Conservation (phyloP, 192 early-diverging fungal genomes). For the Backusella tarrabulga region DNA sequence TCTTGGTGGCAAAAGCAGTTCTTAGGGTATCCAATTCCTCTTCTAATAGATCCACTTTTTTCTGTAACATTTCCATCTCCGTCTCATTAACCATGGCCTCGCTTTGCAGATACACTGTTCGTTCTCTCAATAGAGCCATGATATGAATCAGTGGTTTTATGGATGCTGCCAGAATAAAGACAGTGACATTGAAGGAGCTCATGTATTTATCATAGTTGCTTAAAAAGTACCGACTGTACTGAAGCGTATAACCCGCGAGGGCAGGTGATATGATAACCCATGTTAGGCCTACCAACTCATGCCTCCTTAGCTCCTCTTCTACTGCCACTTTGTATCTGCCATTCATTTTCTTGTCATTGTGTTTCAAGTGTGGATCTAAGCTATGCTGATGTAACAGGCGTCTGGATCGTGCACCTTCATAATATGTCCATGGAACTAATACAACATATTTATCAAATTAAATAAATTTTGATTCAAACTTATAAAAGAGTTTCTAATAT, state of each 20-base stretch:
- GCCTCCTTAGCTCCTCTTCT: constrained; percentile 42
- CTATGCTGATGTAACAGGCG: constrained; percentile 26
- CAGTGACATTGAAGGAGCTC: constrained; percentile 52
- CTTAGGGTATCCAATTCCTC: constrained; percentile 48
- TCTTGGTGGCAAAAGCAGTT: constrained; percentile 56
- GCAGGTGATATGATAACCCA: constrained; percentile 53
- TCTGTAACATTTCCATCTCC: constrained; percentile 47
- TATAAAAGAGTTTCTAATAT: background rate
- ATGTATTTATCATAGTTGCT: constrained; percentile 58
- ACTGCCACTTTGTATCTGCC: constrained; percentile 25
- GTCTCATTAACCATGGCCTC: constrained; percentile 48
- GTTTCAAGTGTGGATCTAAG: background rate
- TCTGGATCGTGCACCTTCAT: constrained; percentile 52
- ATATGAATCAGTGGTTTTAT: constrained; percentile 54
- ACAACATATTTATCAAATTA: background rate
- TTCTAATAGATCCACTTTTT: constrained; percentile 47
- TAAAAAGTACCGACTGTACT: constrained; percentile 52
- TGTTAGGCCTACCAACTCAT: constrained; percentile 48
- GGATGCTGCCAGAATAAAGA: constrained; percentile 57
- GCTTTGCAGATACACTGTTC: constrained; percentile 53
- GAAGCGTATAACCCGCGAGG: constrained; percentile 53
- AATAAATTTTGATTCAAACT: background rate
- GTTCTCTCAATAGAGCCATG: constrained; percentile 44
- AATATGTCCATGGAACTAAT: constrained; percentile 60
- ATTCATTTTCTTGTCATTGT: constrained; percentile 12